These are phyloP conservation scores for Rhizopus delemar DNA, from an alignment of 371 early-diverging fungal genomes.

Conservation along the genomic window DNA sequence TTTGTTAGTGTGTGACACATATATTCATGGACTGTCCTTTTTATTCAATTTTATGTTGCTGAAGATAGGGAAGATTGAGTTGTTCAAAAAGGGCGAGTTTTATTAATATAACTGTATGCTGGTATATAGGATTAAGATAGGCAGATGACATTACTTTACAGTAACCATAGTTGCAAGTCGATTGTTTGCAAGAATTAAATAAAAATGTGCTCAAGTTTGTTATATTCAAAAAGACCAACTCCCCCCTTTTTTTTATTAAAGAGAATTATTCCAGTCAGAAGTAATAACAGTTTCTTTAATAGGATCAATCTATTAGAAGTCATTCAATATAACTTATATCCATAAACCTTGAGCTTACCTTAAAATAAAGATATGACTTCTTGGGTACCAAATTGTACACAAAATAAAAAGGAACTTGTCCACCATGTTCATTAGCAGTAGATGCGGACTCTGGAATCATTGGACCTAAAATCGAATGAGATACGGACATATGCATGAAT, in stretches of 20 bases:
- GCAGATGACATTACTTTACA: too few relatives aligned
- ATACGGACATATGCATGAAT: conserved; percentile 14
- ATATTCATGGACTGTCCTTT: background rate
- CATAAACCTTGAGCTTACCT: conserved; percentile 11
- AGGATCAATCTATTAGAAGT: conserved; percentile 38
- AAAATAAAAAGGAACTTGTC: conserved; percentile 36
- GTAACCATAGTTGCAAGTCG: too few relatives aligned
- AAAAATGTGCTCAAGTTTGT: background rate
- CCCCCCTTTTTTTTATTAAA: conserved; percentile 3
- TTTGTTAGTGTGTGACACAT: background rate
- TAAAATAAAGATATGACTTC: conserved; percentile 62
- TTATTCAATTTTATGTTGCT: too few relatives aligned
- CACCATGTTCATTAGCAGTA: conserved; percentile 8
- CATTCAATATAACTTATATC: background rate
- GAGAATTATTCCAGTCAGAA: conserved; percentile 49
- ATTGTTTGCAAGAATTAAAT: background rate
- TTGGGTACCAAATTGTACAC: conserved; percentile 63
- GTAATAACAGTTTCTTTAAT: conserved; percentile 46
- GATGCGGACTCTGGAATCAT: conserved; percentile 12
- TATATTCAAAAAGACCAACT: background rate
- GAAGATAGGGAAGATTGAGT: too few relatives aligned
- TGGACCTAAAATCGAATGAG: conserved; percentile 23
- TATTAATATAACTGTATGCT: too few relatives aligned
- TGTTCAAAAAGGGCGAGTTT: too few relatives aligned
- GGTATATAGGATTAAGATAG: too few relatives aligned